Conservation (phyloP, 192 early-diverging fungal genomes). For the Phycomyces nitens region DNA sequence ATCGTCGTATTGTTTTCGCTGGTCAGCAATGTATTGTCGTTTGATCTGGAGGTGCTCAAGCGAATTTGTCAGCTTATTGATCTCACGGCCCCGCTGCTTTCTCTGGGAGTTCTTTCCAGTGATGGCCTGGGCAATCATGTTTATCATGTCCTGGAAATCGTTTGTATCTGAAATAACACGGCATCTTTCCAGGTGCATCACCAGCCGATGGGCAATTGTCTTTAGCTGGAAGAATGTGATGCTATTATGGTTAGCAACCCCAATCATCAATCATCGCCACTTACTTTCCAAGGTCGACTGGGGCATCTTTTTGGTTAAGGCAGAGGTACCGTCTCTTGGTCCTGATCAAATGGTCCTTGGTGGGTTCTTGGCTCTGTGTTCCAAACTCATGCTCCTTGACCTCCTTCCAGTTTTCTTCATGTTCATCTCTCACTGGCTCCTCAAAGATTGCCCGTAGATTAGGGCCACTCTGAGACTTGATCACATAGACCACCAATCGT, state of each 20-base stretch:
- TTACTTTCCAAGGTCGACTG: slow-evolving; percentile 35
- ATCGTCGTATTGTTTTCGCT: slow-evolving; percentile 85
- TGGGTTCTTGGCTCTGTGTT: not conserved
- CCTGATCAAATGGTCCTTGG: slow-evolving; percentile 14
- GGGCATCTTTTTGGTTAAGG: slow-evolving; percentile 21
- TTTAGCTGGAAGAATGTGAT: slow-evolving; percentile 78
- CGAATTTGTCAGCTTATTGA: slow-evolving; percentile 72
- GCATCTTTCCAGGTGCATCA: slow-evolving; percentile 76
- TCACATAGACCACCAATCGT: slow-evolving; percentile 76
- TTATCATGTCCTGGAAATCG: slow-evolving; percentile 91
- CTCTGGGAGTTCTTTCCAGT: slow-evolving; percentile 87
- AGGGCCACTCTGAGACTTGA: slow-evolving; percentile 81
- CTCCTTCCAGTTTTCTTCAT: slow-evolving; percentile 65
- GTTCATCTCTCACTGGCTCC: slow-evolving; percentile 62
- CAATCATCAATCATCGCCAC: no score
- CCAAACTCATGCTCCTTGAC: slow-evolving; percentile 37
- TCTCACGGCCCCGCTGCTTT: slow-evolving; percentile 68
- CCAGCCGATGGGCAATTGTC: slow-evolving; percentile 72
- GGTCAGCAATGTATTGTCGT: slow-evolving; percentile 74
- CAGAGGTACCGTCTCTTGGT: slow-evolving; percentile 21
- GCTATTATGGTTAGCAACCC: no score
- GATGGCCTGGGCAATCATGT: slow-evolving; percentile 90
- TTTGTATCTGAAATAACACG: slow-evolving; percentile 66
- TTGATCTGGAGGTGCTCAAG: slow-evolving; percentile 85
- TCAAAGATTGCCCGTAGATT: slow-evolving; percentile 85